phyloP scores from a whole-genome alignment of 2,329 filamentous ascomycete species.

The Sporothrix pseudoabietina region DNA sequence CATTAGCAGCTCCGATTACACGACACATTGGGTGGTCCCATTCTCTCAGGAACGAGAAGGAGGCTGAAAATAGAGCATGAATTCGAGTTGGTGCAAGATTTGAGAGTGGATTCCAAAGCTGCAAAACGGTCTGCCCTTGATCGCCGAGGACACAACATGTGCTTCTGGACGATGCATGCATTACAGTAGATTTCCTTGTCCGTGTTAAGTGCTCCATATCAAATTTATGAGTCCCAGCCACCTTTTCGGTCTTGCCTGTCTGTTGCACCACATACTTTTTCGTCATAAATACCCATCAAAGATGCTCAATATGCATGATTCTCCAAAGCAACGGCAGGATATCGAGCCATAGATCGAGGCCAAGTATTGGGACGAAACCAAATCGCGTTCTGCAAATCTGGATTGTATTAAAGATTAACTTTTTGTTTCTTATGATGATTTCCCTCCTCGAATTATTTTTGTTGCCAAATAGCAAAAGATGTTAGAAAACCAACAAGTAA shows the following conservation, averaged over 20 bases:
- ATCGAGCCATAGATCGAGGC: background rate
- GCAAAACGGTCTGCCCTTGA: background rate
- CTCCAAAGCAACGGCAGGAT: background rate
- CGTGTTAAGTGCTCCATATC: no score
- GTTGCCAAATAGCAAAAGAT: background rate
- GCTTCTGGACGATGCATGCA: background rate
- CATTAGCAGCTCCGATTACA: background rate
- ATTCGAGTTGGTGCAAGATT: background rate
- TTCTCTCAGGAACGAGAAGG: background rate
- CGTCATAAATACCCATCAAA: background rate
- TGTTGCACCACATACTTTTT: background rate
- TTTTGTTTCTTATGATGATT: background rate
- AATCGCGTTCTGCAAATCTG: background rate
- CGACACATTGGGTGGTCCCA: background rate
- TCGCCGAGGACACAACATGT: slow-evolving; percentile 18
- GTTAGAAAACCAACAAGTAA: background rate
- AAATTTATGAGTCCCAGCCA: no score
- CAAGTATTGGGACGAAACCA: background rate
- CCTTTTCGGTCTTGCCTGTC: background rate
- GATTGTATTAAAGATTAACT: background rate
- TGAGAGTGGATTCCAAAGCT: background rate
- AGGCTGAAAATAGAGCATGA: background rate
- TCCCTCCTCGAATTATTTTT: background rate
- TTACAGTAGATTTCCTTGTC: background rate
- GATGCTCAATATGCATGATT: background rate